Percentiles rank a stretch among this genome's conserved stretches.
Evolutionary conservation across 2,329 filamentous ascomycete species (phyloP).

Genomic region (Juglanconis oblonga): DNA sequence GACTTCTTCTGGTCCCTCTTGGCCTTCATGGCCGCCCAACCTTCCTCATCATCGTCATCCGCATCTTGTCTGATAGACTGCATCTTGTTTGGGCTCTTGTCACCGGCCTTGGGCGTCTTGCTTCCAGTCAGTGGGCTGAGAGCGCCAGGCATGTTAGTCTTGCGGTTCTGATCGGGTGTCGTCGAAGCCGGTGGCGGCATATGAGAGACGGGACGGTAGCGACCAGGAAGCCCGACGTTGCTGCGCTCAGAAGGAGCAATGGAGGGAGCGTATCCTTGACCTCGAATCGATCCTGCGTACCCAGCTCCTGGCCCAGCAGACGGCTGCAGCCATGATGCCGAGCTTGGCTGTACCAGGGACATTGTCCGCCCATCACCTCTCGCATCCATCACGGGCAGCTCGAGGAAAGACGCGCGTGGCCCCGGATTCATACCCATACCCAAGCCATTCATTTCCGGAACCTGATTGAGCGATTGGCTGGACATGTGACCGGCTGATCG

Average conservation of each 20-base stretch:
- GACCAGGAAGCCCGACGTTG: conserved; percentile 83
- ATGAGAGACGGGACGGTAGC: conserved; percentile 86
- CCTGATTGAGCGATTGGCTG: conserved; percentile 40
- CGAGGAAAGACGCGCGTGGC: conserved; percentile 44
- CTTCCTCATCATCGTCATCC: conserved; percentile 65
- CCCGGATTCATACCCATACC: conserved; percentile 24
- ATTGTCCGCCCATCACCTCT: conserved; percentile 63
- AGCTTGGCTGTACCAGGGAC: conserved; percentile 77
- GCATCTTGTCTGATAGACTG: conserved; percentile 39
- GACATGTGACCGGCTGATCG: conserved; percentile 30
- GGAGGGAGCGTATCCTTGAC: conserved; percentile 73
- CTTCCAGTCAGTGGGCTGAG: conserved; percentile 27
- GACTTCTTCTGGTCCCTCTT: conserved; percentile 67
- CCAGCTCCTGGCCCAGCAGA: conserved; percentile 28
- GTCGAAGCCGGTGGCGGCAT: conserved; percentile 35
- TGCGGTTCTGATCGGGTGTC: conserved; percentile 29
- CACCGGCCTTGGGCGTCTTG: conserved; percentile 28
- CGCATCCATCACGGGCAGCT: conserved; percentile 39
- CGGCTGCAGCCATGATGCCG: conserved; percentile 55
- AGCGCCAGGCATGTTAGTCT: conserved; percentile 42
- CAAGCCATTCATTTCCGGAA: conserved; percentile 36
- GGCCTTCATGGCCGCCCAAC: conserved; percentile 68
- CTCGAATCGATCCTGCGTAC: conserved; percentile 51
- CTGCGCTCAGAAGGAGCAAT: conserved; percentile 95
- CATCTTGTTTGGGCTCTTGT: conserved; percentile 25